Percentiles rank a stretch among this genome's conserved stretches.
Evolutionary conservation across 257 asterid species (phyloP).

Genomic region (Voacanga thouarsii): DNA sequence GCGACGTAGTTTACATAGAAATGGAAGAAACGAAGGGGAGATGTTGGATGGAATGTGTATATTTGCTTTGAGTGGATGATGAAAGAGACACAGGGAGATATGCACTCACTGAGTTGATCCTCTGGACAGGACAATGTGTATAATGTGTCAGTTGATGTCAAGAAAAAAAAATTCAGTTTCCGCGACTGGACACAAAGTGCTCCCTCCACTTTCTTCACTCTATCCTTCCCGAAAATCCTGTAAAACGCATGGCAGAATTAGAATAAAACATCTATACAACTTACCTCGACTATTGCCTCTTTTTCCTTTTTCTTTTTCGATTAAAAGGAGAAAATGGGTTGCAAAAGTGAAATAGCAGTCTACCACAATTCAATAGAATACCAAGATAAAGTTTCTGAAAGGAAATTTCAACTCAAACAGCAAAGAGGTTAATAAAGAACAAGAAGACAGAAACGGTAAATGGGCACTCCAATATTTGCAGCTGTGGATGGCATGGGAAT

Average conservation of each 20-base stretch:
- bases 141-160: not conserved
- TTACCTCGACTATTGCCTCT: not conserved
- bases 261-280: not conserved
- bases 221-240: not conserved
- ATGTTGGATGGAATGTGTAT: not conserved
- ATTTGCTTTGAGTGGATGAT: not conserved
- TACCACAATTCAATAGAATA: not conserved
- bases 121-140: not conserved
- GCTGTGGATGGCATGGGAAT: not conserved
- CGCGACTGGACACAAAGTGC: not conserved
- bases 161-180: not conserved
- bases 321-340: not conserved
- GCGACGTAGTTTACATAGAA: not conserved
- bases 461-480: not conserved
- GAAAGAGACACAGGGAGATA: not conserved
- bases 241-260: not conserved
- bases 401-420: not conserved
- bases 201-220: conserved; percentile 7
- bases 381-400: not conserved
- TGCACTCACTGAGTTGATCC: not conserved
- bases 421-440: not conserved
- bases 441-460: not conserved
- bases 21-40: not conserved
- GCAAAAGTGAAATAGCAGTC: not conserved
- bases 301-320: not conserved